These are phyloP conservation scores for Vitellaria paradoxa DNA, from an alignment of 179 eudicot genomes.

Conservation along the genomic window DNA sequence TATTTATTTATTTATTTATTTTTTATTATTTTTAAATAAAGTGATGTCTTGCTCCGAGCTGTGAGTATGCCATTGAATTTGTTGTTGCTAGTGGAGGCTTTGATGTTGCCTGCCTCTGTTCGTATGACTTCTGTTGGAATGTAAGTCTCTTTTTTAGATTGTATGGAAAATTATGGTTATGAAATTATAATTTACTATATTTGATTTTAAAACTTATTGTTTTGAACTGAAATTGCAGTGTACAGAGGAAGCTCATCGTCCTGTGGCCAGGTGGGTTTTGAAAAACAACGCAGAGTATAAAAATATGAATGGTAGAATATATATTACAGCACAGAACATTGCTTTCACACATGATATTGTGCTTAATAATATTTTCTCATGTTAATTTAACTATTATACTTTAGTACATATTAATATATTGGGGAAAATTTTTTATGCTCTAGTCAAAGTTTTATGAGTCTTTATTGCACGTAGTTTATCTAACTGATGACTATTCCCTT, in stretches of 20 bases:
- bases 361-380: neutral
- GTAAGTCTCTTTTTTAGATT: too few relatives aligned
- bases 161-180: constrained; percentile 17
- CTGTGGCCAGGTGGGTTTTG: constrained; percentile 79
- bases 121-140: constrained; percentile 83
- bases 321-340: neutral
- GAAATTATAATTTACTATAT: neutral
- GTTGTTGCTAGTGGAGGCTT: too few relatives aligned
- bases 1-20: neutral
- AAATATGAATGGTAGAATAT: constrained; percentile 75
- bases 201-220: neutral
- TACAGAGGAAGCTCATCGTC: too few relatives aligned
- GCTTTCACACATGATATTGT: neutral
- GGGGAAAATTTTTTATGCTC: neutral
- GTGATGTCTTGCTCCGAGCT: constrained; percentile 98
- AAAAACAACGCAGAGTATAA: constrained; percentile 85
- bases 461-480: too few relatives aligned
- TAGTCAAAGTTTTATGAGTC: too few relatives aligned
- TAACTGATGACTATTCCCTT: too few relatives aligned
- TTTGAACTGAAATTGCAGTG: too few relatives aligned
- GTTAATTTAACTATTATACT: neutral
- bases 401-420: neutral
- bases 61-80: too few relatives aligned
- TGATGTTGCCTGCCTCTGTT: constrained; percentile 74
- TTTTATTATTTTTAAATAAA: constrained; percentile 38